Conservation (phyloP, 169 alveolate species). For the Eimeria brunetti region DNA sequence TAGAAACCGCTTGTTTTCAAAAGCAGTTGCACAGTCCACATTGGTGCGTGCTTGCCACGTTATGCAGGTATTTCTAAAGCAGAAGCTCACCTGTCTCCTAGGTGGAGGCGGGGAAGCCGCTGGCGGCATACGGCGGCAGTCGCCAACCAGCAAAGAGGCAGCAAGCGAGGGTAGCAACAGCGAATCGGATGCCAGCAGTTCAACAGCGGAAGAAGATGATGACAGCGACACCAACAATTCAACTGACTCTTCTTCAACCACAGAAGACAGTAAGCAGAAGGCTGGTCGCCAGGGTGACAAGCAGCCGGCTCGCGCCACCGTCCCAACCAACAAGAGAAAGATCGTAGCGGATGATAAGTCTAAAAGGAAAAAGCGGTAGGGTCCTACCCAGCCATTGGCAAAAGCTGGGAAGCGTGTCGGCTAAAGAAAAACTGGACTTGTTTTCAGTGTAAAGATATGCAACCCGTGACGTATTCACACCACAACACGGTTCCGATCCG, state of each 20-base stretch:
- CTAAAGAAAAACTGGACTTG: not conserved
- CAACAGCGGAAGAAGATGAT: not conserved
- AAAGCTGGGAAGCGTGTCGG: not conserved
- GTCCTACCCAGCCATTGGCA: not conserved
- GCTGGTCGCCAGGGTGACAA: not conserved
- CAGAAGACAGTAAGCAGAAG: not conserved
- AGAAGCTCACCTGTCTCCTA: constrained; percentile 59
- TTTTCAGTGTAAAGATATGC: not conserved
- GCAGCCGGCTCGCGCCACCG: not conserved
- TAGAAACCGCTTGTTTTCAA: not conserved
- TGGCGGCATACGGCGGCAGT: constrained; percentile 2
- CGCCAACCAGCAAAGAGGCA: not conserved
- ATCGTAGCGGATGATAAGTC: not conserved
- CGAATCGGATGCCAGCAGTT: constrained; percentile 14
- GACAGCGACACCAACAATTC: not conserved
- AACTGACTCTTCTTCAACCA: not conserved
- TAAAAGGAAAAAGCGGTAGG: not conserved
- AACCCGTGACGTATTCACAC: not conserved
- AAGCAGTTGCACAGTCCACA: not conserved
- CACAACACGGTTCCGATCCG: not conserved
- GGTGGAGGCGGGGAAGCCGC: constrained; percentile 45
- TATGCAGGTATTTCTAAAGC: constrained; percentile 75
- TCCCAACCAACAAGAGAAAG: not conserved
- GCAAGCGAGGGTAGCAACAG: not conserved
- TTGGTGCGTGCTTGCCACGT: not conserved